These are phyloP conservation scores for Xylaria sp. DNA, from an alignment of 2,329 filamentous ascomycete genomes.

Conservation along the genomic window DNA sequence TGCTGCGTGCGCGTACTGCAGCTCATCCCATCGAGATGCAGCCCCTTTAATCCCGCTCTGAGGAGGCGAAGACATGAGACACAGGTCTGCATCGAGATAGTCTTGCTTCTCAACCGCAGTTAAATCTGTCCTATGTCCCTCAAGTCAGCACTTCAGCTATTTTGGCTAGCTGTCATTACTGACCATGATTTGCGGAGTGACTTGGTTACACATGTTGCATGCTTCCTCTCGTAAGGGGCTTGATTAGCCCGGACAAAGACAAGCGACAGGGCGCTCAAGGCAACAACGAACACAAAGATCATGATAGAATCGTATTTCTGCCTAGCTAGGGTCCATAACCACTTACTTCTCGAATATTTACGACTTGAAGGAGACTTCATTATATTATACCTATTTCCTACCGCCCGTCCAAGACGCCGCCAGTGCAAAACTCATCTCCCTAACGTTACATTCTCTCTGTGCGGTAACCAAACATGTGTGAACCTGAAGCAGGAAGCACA, in stretches of 20 bases:
- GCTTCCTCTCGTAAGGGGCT: constrained; percentile 31
- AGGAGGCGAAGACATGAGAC: constrained; percentile 46
- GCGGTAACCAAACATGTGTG: background rate
- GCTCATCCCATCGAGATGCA: constrained; percentile 49
- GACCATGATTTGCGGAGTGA: constrained; percentile 40
- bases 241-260: background rate
- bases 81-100: constrained; percentile 50
- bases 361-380: background rate
- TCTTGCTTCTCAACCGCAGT: constrained; percentile 43
- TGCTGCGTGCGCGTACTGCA: constrained; percentile 49
- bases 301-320: constrained; percentile 7
- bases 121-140: constrained; percentile 30
- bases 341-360: background rate
- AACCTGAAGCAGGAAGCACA: background rate
- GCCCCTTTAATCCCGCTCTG: constrained; percentile 44
- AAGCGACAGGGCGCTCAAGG: constrained; percentile 16
- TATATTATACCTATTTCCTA: constrained; percentile 13
- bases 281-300: constrained; percentile 7
- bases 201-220: constrained; percentile 28
- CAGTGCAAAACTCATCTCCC: background rate
- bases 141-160: background rate
- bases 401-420: no score
- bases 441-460: constrained; percentile 1
- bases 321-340: background rate
- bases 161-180: background rate